Evolutionary conservation across 495 filamentous ascomycete species (phyloP).

Genomic region (Podospora comata): DNA sequence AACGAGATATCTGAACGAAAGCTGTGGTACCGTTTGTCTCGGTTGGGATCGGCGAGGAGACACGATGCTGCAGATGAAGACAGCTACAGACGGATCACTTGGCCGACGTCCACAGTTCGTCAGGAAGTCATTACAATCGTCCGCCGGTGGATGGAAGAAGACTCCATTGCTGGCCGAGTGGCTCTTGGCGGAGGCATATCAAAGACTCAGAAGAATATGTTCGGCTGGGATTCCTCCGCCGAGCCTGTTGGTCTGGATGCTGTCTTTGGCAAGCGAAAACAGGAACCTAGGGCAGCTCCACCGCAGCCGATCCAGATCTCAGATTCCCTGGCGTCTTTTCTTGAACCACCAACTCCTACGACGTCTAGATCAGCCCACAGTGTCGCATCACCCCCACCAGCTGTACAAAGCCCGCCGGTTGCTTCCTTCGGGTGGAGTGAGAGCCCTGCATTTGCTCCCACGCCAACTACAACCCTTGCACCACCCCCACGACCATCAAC

Average conservation of each 20-base stretch:
- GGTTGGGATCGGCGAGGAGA: slow-evolving; percentile 53
- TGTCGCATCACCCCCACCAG: slow-evolving; percentile 21
- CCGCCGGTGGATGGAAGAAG: slow-evolving; percentile 58
- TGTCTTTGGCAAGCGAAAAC: slow-evolving; percentile 40
- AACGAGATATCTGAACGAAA: slow-evolving; percentile 54
- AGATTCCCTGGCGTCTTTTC: neutral
- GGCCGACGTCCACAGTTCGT: slow-evolving; percentile 51
- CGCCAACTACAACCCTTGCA: neutral
- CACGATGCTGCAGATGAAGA: slow-evolving; percentile 55
- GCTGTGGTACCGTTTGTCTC: slow-evolving; percentile 60
- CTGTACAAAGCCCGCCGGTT: slow-evolving; percentile 21
- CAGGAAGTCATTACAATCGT: slow-evolving; percentile 54
- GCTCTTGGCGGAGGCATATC: slow-evolving; percentile 43
- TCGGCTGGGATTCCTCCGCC: slow-evolving; percentile 53
- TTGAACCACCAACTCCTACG: neutral
- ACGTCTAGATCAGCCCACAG: slow-evolving; percentile 16
- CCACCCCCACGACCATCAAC: neutral
- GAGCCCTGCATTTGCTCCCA: slow-evolving; percentile 14
- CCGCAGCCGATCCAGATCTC: slow-evolving; percentile 15
- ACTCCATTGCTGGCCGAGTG: slow-evolving; percentile 49
- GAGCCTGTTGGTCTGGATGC: slow-evolving; percentile 45
- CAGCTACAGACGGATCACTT: slow-evolving; percentile 54
- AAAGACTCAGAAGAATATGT: slow-evolving; percentile 46
- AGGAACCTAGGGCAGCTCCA: slow-evolving; percentile 26
- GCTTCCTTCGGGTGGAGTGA: slow-evolving; percentile 41